A percentile compares a stretch with the other conserved stretches of the same genome.
Evolutionary conservation across 2,329 filamentous ascomycete species (phyloP).

Genomic region (Diaporthe australafricana): DNA sequence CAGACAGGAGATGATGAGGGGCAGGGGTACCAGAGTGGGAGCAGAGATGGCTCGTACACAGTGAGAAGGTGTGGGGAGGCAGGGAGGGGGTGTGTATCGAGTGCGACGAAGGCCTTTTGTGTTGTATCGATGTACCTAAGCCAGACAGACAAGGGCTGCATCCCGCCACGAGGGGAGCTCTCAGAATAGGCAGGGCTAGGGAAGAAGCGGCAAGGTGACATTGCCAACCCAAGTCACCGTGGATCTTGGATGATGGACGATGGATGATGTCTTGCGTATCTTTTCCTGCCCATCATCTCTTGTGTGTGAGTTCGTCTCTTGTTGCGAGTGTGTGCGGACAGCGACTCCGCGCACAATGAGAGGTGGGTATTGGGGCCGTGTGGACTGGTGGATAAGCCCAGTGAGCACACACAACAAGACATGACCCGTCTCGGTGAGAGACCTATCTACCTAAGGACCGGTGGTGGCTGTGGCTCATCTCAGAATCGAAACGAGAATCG

Average conservation of each 20-base stretch:
- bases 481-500: background rate
- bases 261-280: slow-evolving; percentile 1
- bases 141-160: slow-evolving; percentile 10
- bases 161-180: slow-evolving; percentile 24
- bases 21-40: slow-evolving; percentile 3
- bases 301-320: background rate
- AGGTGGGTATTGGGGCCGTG: slow-evolving; percentile 18
- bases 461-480: slow-evolving; percentile 26
- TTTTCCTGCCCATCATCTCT: background rate
- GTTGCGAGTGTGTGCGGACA: background rate
- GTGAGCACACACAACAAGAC: background rate
- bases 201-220: slow-evolving; percentile 9
- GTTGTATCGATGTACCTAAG: slow-evolving; percentile 10
- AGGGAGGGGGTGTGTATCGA: background rate
- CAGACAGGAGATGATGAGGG: slow-evolving; percentile 18
- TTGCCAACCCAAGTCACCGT: background rate
- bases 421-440: slow-evolving; percentile 16
- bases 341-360: slow-evolving; percentile 17
- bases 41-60: slow-evolving; percentile 1
- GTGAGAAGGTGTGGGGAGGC: background rate
- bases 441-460: slow-evolving; percentile 9
- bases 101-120: slow-evolving; percentile 9
- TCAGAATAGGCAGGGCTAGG: slow-evolving; percentile 2
- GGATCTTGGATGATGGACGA: background rate
- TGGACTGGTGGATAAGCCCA: slow-evolving; percentile 13